Evolutionary conservation across 2,329 filamentous ascomycete species (phyloP).

Genomic region (Fusarium nodosum): DNA sequence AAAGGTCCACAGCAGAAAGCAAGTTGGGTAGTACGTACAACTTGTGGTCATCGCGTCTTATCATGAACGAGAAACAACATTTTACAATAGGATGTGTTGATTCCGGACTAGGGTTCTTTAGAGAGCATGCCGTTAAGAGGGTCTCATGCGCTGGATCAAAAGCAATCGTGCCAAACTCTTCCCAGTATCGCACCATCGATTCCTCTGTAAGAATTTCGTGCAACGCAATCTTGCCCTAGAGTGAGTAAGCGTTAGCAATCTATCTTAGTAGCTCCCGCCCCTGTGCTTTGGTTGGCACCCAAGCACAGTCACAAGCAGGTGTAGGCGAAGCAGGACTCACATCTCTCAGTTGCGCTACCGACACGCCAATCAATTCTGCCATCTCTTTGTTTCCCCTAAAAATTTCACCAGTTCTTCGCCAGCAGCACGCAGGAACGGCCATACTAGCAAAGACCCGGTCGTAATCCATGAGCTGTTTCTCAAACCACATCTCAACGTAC

Average conservation of each 20-base stretch:
- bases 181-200: conserved; percentile 96
- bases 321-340: conserved; percentile 66
- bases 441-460: conserved; percentile 98
- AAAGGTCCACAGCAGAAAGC: not conserved
- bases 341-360: conserved; percentile 90
- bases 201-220: conserved; percentile 97
- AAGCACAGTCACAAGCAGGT: conserved; percentile 14
- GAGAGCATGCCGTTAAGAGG: conserved; percentile 90
- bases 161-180: conserved; percentile 97
- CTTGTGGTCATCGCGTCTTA: conserved; percentile 93
- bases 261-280: not conserved
- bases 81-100: conserved; percentile 81
- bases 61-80: conserved; percentile 98
- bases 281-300: conserved; percentile 16
- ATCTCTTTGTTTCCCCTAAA: conserved; percentile 98
- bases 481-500: conserved; percentile 99
- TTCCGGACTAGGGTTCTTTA: conserved; percentile 83
- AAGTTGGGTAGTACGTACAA: conserved; percentile 74
- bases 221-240: conserved; percentile 89
- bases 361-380: conserved; percentile 94
- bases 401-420: conserved; percentile 96
- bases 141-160: conserved; percentile 96
- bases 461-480: conserved; percentile 95
- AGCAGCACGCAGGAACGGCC: conserved; percentile 98
- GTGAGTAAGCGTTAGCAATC: conserved; percentile 37